Evolutionary conservation across 768 basidiomycete species (phyloP), one percentile per base, ranked within the genome.

Genomic region (Amanita polypyramis): DNA sequence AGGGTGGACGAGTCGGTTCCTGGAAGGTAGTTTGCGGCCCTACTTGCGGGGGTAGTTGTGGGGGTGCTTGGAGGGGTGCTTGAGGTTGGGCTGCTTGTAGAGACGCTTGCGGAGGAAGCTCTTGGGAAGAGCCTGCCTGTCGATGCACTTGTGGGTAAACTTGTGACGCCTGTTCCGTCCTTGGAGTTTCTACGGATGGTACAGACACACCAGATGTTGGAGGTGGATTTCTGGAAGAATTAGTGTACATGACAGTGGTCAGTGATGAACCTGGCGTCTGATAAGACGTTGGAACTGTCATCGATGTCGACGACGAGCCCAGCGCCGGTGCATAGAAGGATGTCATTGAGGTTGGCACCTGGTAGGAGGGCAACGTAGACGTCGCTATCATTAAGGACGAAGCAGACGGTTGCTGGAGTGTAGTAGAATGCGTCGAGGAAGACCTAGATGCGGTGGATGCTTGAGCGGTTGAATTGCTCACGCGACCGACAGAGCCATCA

Each of bases 1-100:
- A 59, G 35, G 61, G 52, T 52, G 67, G 63, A 34, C 69, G 71
- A 27, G 67, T 54, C 21, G 60, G 52, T 12, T 62, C 58, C 47
- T 62, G 57, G 7, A 39, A 20, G 4, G 65, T 58, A 27, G 58
- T 49, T 42, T 59, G 49, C 21, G 50, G 25, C 4, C 41, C 23
- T 27, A 40, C 45, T 29, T 49, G 38, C 17, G 11, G 29, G 25
- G 47, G 32, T 10, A 17, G 25, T 27, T 12, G 29, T 15, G 34
- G 45, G 17, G 23, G 30, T 33, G 20, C 11, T 10, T 3, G n/a
- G n/a, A n/a, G n/a, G n/a, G n/a, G n/a, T n/a, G n/a, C 33, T 11
- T 32, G 43, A 14, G 11, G 21, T 20, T 15, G 32, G n/a, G 45
- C 12, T 30, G 37, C 51, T 12, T 46, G 35, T 38, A 15, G 19